Evolutionary conservation across 108 stramenopile species (phyloP), one percentile per base, ranked within the genome.

Genomic region (Chaetoceros tenuissimus): DNA sequence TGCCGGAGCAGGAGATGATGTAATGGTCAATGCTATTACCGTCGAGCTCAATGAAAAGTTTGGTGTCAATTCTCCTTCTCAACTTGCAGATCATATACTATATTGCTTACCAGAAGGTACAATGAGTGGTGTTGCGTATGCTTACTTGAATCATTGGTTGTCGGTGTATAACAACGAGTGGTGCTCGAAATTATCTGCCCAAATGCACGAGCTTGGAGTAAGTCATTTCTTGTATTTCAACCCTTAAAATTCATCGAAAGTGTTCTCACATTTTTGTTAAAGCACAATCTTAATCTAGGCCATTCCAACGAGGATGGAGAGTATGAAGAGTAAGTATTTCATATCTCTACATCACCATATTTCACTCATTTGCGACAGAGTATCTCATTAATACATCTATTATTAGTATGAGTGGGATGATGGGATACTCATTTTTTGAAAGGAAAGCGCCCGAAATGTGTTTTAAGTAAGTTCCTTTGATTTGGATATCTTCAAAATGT

Each of bases 171-270:
- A 70, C 56, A 46, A 83, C 46, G 2, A 74, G 0, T 77, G 74
- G 77, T 87, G 85, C 52, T 60, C 47, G 24, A 73, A 64, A 34
- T 28, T 72, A 1, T 67, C 67, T 0, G 52, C 51, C 29, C 73
- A 75, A 46, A 66, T 87, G 60, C 86, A 87, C 53, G 86, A 87
- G 64, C 31, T 87, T 43, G 77, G 68, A 16, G n/a, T n/a, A n/a
- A n/a, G n/a, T 51, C 54, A 64, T 46, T 23, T 25, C 58, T 24
- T 47, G 29, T n/a, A 40, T 48, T 10, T 55, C 56, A 3, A 64
- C 48, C 22, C n/a, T n/a, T n/a, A n/a, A n/a, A n/a, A n/a, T n/a
- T 16, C 17, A 16, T 44, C 43, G 16, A 16, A 44, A 44, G 10
- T 47, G 46, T 57, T 20, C 7, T 19, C 34, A 30, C 24, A 50